Percentiles rank a stretch among this genome's conserved stretches.
Evolutionary conservation across 1,284 basidiomycete species (phyloP).

Genomic region (Acaromyces ingoldii): DNA sequence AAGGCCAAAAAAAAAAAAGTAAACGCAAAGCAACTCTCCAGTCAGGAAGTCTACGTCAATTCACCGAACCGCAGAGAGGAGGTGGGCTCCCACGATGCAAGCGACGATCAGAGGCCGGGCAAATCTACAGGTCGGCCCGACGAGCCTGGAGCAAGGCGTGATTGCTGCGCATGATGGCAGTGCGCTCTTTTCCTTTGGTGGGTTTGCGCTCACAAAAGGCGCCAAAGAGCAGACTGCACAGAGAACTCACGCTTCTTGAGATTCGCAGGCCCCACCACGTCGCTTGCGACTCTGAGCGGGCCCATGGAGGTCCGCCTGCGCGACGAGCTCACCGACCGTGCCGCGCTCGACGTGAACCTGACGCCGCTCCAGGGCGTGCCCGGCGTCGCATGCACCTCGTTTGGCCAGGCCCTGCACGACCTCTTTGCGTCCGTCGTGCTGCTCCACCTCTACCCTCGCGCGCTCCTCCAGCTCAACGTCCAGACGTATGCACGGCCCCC

Average conservation of each 20-base stretch:
- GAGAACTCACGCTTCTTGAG: too few relatives aligned
- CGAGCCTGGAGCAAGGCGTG: neutral
- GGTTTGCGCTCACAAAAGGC: too few relatives aligned
- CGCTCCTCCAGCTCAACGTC: constrained; percentile 63
- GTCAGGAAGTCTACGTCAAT: too few relatives aligned
- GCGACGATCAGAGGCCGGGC: too few relatives aligned
- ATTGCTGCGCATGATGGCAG: constrained; percentile 5
- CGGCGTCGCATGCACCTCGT: constrained; percentile 31
- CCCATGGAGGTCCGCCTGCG: constrained; percentile 57
- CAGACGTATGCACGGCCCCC: constrained; percentile 48
- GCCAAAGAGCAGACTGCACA: too few relatives aligned
- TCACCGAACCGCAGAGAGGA: too few relatives aligned
- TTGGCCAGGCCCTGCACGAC: constrained; percentile 12
- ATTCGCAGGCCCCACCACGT: too few relatives aligned
- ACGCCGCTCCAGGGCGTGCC: constrained; percentile 55
- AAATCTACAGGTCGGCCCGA: neutral
- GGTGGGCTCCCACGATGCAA: too few relatives aligned
- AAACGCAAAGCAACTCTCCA: too few relatives aligned
- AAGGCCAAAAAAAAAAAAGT: too few relatives aligned
- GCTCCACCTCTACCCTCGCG: constrained; percentile 56
- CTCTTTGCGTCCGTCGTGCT: constrained; percentile 50
- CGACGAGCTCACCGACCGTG: constrained; percentile 56
- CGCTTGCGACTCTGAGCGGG: constrained; percentile 55
- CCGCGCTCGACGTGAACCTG: constrained; percentile 57
- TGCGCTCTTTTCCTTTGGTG: constrained; percentile 4